phyloP scores from a whole-genome alignment of 768 basidiomycete genomes.

The Suillus subluteus region DNA sequence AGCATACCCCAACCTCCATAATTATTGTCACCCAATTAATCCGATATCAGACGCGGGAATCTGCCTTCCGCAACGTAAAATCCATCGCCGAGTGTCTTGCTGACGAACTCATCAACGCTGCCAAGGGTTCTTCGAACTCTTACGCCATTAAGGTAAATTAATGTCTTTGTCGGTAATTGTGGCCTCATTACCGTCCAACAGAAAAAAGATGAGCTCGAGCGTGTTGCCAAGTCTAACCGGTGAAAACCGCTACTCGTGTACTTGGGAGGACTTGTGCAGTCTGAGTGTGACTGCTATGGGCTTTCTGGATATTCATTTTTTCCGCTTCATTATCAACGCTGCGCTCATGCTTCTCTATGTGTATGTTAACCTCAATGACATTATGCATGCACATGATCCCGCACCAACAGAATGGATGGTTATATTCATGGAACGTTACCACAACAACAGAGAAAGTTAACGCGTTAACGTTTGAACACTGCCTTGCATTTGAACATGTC shows the following conservation, averaged over 20 bases:
- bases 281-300: constrained; percentile 31
- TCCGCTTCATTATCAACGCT: constrained; percentile 16
- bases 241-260: constrained; percentile 51
- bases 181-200: constrained; percentile 32
- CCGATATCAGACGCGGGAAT: constrained; percentile 86
- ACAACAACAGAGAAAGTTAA: not conserved
- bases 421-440: not conserved
- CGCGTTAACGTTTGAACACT: not conserved
- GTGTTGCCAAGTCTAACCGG: constrained; percentile 99
- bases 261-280: constrained; percentile 18
- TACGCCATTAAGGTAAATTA: constrained; percentile 94
- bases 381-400: constrained; percentile 14
- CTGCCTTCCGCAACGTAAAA: constrained; percentile 99
- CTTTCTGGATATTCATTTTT: constrained; percentile 17
- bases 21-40: constrained; percentile 9
- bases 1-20: constrained; percentile 33
- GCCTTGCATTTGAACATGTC: not conserved
- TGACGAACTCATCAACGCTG: constrained; percentile 99
- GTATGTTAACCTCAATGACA: constrained; percentile 15
- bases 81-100: constrained; percentile 98
- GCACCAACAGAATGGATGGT: not conserved
- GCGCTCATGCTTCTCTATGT: constrained; percentile 27
- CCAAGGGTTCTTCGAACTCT: constrained; percentile 99
- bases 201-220: constrained; percentile 99
- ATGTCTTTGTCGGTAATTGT: not conserved